A percentile compares a stretch with the other conserved stretches of the same genome.
phyloP scores from a whole-genome alignment of 768 basidiomycete genomes.

The Agaricus blazei region DNA sequence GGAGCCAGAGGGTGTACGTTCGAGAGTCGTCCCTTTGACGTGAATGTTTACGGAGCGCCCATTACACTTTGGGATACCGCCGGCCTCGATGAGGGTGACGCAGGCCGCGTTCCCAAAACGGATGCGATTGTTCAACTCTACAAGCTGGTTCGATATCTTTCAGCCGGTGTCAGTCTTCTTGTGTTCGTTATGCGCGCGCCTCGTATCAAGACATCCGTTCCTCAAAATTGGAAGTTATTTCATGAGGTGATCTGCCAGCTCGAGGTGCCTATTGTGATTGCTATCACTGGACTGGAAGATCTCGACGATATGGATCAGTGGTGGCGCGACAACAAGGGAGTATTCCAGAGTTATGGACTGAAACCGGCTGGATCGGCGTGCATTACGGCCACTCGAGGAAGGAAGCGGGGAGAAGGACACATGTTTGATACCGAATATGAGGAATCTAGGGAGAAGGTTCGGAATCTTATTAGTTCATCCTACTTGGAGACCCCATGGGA shows the following conservation, averaged over 20 bases:
- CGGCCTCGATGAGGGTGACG: constrained; percentile 32
- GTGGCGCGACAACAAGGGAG: constrained; percentile 24
- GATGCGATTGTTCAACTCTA: constrained; percentile 20
- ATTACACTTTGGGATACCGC: constrained; percentile 34
- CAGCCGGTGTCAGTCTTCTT: constrained; percentile 33
- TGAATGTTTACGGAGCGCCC: constrained; percentile 15
- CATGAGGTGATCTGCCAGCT: constrained; percentile 29
- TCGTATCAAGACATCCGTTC: constrained; percentile 25
- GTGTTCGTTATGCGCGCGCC: constrained; percentile 35
- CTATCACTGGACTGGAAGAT: constrained; percentile 33
- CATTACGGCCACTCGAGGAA: constrained; percentile 31
- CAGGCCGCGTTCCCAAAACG: constrained; percentile 15
- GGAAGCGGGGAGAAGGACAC: constrained; percentile 4
- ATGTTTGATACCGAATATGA: constrained; percentile 12
- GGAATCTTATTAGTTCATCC: not conserved
- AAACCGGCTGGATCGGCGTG: constrained; percentile 27
- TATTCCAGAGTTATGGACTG: constrained; percentile 26
- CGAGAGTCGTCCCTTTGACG: constrained; percentile 19
- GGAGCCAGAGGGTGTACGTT: constrained; percentile 31
- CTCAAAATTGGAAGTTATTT: constrained; percentile 35
- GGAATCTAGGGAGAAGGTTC: constrained; percentile 7
- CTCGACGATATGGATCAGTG: constrained; percentile 20
- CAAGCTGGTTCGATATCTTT: constrained; percentile 27
- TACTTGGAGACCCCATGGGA: not conserved
- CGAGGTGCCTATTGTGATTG: constrained; percentile 32